Evolutionary conservation across 2,329 filamentous ascomycete species (phyloP).

Genomic region (Xylaria sp.): DNA sequence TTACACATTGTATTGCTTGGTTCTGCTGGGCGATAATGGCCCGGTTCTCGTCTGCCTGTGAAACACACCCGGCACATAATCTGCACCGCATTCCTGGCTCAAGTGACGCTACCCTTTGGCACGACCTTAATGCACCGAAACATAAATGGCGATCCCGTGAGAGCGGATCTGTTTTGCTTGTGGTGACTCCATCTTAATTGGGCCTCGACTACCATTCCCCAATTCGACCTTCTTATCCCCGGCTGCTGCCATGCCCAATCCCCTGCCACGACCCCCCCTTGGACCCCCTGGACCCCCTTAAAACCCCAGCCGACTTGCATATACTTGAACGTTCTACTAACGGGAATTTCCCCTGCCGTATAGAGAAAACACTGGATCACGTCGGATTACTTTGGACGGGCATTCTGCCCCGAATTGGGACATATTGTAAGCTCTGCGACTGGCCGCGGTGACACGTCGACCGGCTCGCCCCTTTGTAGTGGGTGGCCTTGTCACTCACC

Average conservation of each 20-base stretch:
- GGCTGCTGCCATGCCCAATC: slow-evolving; percentile 22
- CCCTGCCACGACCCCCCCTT: slow-evolving; percentile 25
- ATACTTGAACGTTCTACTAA: slow-evolving; percentile 25
- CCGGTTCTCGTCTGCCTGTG: slow-evolving; percentile 41
- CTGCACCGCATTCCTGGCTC: slow-evolving; percentile 35
- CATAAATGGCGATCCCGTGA: slow-evolving; percentile 21
- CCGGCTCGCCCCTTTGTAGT: slow-evolving; percentile 9
- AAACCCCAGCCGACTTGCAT: slow-evolving; percentile 22
- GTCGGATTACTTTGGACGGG: slow-evolving; percentile 18
- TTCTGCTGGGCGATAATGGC: slow-evolving; percentile 34
- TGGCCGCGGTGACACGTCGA: slow-evolving; percentile 3
- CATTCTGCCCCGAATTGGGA: slow-evolving; percentile 15
- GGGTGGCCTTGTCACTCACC: not conserved
- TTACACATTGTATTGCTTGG: slow-evolving; percentile 37
- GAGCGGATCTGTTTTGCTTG: slow-evolving; percentile 31
- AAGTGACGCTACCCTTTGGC: slow-evolving; percentile 27
- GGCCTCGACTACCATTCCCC: slow-evolving; percentile 15
- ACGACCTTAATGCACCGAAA: slow-evolving; percentile 23
- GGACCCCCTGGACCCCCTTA: slow-evolving; percentile 26
- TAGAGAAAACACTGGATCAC: slow-evolving; percentile 25
- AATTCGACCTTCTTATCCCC: slow-evolving; percentile 24
- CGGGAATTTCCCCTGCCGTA: slow-evolving; percentile 18
- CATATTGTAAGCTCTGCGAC: slow-evolving; percentile 6
- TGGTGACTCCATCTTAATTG: slow-evolving; percentile 17
- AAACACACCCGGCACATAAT: slow-evolving; percentile 48